phyloP scores from a whole-genome alignment of 495 filamentous ascomycete species.

The Schizothecium vesticola region DNA sequence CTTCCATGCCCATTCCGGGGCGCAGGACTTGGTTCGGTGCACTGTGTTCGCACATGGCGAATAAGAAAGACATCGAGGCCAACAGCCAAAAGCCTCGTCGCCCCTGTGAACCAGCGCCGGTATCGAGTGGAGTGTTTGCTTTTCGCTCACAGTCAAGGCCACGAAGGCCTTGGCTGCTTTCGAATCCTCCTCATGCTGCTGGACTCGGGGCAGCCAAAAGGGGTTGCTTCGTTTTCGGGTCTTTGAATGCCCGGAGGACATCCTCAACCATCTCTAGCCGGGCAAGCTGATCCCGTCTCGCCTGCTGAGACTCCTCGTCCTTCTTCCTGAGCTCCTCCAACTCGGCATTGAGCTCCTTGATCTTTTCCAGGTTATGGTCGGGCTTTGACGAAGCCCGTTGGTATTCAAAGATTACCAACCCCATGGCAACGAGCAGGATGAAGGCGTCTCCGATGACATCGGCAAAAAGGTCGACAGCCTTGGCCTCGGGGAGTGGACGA shows the following conservation, averaged over 20 bases:
- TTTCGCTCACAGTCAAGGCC: neutral
- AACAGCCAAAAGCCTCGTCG: neutral
- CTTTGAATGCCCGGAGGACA: conserved; percentile 56
- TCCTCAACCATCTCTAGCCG: conserved; percentile 64
- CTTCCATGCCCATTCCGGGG: neutral
- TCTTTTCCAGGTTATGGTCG: conserved; percentile 57
- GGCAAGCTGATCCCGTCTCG: conserved; percentile 51
- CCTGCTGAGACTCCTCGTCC: conserved; percentile 60
- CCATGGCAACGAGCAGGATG: conserved; percentile 73
- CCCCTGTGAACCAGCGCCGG: neutral
- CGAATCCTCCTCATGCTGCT: neutral
- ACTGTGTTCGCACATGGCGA: too few species aligned
- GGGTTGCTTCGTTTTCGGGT: conserved; percentile 45
- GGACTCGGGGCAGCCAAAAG: conserved; percentile 18
- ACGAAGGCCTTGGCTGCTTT: neutral
- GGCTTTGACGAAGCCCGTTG: conserved; percentile 67
- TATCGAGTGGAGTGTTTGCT: neutral
- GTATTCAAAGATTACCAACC: conserved; percentile 77
- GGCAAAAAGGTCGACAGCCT: conserved; percentile 92
- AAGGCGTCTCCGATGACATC: conserved; percentile 92
- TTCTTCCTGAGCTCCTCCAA: conserved; percentile 54
- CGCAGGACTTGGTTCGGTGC: too few species aligned
- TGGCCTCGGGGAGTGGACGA: conserved; percentile 77
- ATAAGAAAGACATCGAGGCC: too few species aligned
- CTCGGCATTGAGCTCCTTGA: conserved; percentile 67